These are phyloP conservation scores for Gelatoporia subvermispora DNA, from an alignment of 768 basidiomycete species.

Conservation along the genomic window DNA sequence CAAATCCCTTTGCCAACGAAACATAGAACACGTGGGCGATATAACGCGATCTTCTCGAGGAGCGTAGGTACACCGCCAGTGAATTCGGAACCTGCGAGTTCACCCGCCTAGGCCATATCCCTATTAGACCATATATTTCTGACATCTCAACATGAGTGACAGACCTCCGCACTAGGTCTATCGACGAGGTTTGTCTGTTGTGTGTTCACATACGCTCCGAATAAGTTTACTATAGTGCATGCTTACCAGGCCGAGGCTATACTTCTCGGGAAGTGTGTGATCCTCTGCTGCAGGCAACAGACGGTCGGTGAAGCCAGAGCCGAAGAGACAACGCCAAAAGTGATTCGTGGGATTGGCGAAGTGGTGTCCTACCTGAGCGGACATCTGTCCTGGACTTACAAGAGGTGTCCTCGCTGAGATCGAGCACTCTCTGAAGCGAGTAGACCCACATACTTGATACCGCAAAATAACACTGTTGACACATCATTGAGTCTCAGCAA, in stretches of 20 bases:
- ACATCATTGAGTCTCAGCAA: neutral
- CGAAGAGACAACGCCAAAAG: slow-evolving; percentile 72
- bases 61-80: slow-evolving; percentile 48
- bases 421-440: neutral
- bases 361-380: slow-evolving; percentile 70
- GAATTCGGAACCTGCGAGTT: slow-evolving; percentile 52
- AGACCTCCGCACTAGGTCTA: slow-evolving; percentile 61
- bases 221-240: neutral
- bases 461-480: slow-evolving; percentile 69
- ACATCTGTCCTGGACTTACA: slow-evolving; percentile 60
- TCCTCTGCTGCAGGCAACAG: slow-evolving; percentile 57
- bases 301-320: slow-evolving; percentile 59
- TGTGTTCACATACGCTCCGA: neutral
- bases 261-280: slow-evolving; percentile 49
- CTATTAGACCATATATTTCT: neutral
- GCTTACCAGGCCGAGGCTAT: slow-evolving; percentile 63
- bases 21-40: slow-evolving; percentile 64
- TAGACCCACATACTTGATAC: slow-evolving; percentile 58
- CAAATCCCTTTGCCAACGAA: slow-evolving; percentile 77
- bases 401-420: too few relatives aligned
- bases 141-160: slow-evolving; percentile 1
- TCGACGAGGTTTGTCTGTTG: slow-evolving; percentile 71
- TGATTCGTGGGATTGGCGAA: slow-evolving; percentile 79
- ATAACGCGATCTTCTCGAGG: slow-evolving; percentile 50
- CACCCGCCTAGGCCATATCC: slow-evolving; percentile 31